These are phyloP conservation scores for Aspergillus novofumigatus DNA, from an alignment of 2,329 filamentous ascomycete species.

Conservation along the genomic window DNA sequence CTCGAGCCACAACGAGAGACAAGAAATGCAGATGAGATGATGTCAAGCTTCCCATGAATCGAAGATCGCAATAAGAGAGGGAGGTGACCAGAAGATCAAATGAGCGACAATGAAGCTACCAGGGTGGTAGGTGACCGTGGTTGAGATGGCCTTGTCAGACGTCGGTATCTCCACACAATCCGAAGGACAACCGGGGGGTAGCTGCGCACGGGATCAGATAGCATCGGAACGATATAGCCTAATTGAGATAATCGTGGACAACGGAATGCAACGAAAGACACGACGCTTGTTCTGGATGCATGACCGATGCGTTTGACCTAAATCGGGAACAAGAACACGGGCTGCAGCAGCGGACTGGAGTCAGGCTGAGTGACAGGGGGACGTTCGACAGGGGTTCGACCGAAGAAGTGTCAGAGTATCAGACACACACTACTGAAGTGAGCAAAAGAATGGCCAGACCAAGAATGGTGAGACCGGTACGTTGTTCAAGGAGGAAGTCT, in stretches of 20 bases:
- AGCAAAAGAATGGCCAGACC: neutral
- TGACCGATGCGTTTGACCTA: neutral
- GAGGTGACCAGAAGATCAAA: neutral
- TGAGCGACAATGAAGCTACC: neutral
- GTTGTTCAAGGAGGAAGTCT: neutral
- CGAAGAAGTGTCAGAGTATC: neutral
- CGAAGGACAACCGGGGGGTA: neutral
- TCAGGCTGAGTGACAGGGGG: neutral
- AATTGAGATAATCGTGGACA: neutral
- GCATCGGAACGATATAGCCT: neutral
- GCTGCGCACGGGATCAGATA: neutral
- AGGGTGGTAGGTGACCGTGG: neutral
- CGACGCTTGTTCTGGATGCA: neutral
- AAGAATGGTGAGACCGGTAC: neutral
- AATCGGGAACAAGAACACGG: neutral
- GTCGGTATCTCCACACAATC: neutral
- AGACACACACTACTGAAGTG: neutral
- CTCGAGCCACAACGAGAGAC: neutral
- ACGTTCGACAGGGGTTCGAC: neutral
- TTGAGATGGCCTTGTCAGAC: neutral
- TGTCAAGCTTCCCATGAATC: neutral
- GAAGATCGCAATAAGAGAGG: neutral
- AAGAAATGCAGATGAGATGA: neutral
- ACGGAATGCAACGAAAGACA: neutral
- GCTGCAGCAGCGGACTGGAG: neutral